Percentiles rank a stretch among this genome's conserved stretches.
Conservation (phyloP, 768 basidiomycete species). For the Lactarius pseudohatsudake region DNA sequence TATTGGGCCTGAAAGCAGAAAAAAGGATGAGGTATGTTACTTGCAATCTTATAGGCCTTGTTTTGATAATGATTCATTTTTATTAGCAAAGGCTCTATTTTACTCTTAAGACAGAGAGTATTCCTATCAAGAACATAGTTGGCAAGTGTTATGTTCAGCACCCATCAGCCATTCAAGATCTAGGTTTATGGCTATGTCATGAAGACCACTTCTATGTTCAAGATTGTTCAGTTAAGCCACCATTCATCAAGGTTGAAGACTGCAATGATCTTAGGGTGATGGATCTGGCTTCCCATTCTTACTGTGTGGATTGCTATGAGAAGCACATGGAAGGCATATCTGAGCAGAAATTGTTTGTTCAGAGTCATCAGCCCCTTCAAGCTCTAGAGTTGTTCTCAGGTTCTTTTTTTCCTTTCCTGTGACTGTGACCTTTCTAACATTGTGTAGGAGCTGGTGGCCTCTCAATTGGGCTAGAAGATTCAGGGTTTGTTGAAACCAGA, state of each 20-base stretch:
- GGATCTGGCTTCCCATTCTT: constrained; percentile 31
- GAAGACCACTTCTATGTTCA: constrained; percentile 50
- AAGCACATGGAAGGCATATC: constrained; percentile 37
- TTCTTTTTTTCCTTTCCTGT: constrained; percentile 30
- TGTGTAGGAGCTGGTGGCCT: constrained; percentile 72
- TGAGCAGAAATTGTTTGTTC: constrained; percentile 36
- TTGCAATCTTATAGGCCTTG: not conserved
- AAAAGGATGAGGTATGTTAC: constrained; percentile 21
- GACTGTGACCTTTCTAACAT: not conserved
- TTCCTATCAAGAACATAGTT: constrained; percentile 44
- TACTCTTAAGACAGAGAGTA: constrained; percentile 34
- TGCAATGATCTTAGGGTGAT: constrained; percentile 7
- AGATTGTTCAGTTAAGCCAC: not conserved
- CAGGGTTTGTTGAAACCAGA: constrained; percentile 59
- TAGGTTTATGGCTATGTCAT: constrained; percentile 48
- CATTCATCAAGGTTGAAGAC: not conserved
- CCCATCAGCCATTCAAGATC: constrained; percentile 35
- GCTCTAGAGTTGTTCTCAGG: constrained; percentile 72
- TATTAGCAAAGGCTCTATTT: constrained; percentile 43
- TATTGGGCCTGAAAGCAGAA: constrained; percentile 25
- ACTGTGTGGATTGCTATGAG: constrained; percentile 44
- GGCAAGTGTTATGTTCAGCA: constrained; percentile 55
- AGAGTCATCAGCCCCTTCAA: constrained; percentile 46
- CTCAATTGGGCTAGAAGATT: constrained; percentile 62
- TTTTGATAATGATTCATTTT: constrained; percentile 8